Evolutionary conservation across 148 eudicot species (phyloP).

Genomic region (Mesembryanthemum crystallinum): DNA sequence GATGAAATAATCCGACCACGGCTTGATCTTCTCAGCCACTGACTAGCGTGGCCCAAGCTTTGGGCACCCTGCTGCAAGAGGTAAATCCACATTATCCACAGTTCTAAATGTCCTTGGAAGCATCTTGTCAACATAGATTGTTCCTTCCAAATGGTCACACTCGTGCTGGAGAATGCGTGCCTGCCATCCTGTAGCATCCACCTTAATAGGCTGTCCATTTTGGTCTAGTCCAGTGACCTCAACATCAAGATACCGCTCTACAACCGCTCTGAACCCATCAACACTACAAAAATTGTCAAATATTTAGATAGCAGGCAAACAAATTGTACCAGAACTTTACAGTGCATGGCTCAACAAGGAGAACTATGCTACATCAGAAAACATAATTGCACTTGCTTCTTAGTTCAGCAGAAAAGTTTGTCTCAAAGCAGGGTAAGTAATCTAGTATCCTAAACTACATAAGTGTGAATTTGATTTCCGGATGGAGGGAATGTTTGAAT

Average conservation of each 20-base stretch:
- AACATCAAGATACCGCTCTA: slow-evolving; percentile 79
- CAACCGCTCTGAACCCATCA: slow-evolving; percentile 81
- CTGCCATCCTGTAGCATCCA: slow-evolving; percentile 91
- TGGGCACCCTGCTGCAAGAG: slow-evolving; percentile 76
- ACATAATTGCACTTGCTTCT: not conserved
- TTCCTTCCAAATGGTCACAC: slow-evolving; percentile 91
- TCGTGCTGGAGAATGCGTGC: slow-evolving; percentile 97
- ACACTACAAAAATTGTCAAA: slow-evolving; percentile 53
- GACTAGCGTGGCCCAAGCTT: slow-evolving; percentile 60
- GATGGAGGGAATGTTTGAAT: no score
- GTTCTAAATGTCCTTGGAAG: slow-evolving; percentile 70
- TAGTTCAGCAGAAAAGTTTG: not conserved
- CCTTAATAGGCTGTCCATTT: slow-evolving; percentile 64
- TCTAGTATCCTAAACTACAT: no score
- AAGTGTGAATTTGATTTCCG: no score
- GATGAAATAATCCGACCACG: slow-evolving; percentile 7
- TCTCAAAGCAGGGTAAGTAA: no score
- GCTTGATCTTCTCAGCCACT: not conserved
- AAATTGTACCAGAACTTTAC: not conserved
- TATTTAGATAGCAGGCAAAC: not conserved
- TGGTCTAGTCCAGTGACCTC: slow-evolving; percentile 83
- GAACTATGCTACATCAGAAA: not conserved
- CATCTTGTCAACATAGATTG: slow-evolving; percentile 90
- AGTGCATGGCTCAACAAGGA: not conserved
- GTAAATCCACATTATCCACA: slow-evolving; percentile 72